A percentile compares a stretch with the other conserved stretches of the same genome.
Conservation (phyloP, 1,284 basidiomycete genomes). For the Tilletia walkeri region DNA sequence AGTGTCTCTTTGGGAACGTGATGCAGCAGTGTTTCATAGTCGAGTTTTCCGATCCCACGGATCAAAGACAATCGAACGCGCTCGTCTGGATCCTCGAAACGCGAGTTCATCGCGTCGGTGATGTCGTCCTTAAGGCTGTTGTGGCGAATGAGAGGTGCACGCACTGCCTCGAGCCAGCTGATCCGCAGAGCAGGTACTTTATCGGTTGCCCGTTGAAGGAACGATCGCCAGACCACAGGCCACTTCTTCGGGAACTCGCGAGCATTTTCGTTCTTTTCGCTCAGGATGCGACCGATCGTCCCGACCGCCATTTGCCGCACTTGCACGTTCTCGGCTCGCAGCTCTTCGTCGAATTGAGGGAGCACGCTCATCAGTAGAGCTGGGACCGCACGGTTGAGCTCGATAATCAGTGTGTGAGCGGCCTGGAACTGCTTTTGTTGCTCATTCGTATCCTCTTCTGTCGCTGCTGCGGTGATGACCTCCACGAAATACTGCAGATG, state of each 20-base stretch:
- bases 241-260: slow-evolving; percentile 58
- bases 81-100: slow-evolving; percentile 76
- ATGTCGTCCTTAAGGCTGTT: slow-evolving; percentile 67
- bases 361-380: slow-evolving; percentile 81
- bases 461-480: slow-evolving; percentile 55
- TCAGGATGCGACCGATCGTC: slow-evolving; percentile 85
- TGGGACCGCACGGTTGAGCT: slow-evolving; percentile 77
- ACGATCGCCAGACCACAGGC: slow-evolving; percentile 78
- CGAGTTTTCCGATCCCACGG: slow-evolving; percentile 75
- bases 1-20: slow-evolving; percentile 71
- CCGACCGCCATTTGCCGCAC: slow-evolving; percentile 77
- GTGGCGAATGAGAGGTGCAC: slow-evolving; percentile 66
- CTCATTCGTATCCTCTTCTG: slow-evolving; percentile 50
- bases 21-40: slow-evolving; percentile 86
- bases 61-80: slow-evolving; percentile 82
- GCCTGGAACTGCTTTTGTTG: slow-evolving; percentile 60
- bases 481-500: slow-evolving; percentile 60
- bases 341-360: slow-evolving; percentile 86
- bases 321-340: slow-evolving; percentile 72
- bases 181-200: slow-evolving; percentile 70
- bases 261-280: slow-evolving; percentile 46
- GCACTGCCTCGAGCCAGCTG: slow-evolving; percentile 70
- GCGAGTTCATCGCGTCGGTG: slow-evolving; percentile 27
- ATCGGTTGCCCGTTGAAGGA: slow-evolving; percentile 79
- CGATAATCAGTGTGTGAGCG: slow-evolving; percentile 81